Evolutionary conservation across 441 rosid species (phyloP).

Genomic region (Erysimum cheiri): DNA sequence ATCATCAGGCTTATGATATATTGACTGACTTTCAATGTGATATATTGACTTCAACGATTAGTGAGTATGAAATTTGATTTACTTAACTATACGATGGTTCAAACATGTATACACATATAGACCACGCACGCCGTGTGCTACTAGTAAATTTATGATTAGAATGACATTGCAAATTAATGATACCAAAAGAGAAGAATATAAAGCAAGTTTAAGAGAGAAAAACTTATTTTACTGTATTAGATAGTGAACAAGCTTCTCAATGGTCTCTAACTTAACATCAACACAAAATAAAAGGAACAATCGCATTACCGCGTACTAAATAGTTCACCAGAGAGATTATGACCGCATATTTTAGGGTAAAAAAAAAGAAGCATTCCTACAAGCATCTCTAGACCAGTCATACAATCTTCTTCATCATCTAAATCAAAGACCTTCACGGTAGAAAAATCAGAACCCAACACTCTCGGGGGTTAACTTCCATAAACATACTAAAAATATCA

Average conservation of each 20-base stretch:
- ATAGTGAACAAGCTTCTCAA: slow-evolving; percentile 24
- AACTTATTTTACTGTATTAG: slow-evolving; percentile 27
- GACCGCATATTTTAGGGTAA: slow-evolving; percentile 20
- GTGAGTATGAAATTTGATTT: not conserved
- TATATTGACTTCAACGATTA: not conserved
- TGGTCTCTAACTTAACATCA: slow-evolving; percentile 32
- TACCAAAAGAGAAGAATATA: not conserved
- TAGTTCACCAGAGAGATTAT: slow-evolving; percentile 11
- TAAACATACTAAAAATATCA: slow-evolving; percentile 38
- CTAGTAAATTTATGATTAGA: no score
- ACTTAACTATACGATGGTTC: not conserved
- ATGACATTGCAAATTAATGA: not conserved
- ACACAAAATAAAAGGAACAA: slow-evolving; percentile 12
- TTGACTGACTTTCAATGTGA: not conserved
- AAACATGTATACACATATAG: no score
- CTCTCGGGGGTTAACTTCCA: slow-evolving; percentile 44
- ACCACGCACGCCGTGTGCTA: no score
- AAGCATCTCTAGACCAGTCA: slow-evolving; percentile 34
- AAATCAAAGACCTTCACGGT: slow-evolving; percentile 35
- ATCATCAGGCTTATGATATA: no score
- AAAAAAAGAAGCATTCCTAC: slow-evolving; percentile 33
- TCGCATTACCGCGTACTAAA: not conserved
- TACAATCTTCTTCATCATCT: slow-evolving; percentile 30
- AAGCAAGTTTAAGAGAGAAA: not conserved
- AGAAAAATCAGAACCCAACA: slow-evolving; percentile 45